Evolutionary conservation across 1,284 basidiomycete genomes (phyloP).

Genomic region (Puccinia coronata): DNA sequence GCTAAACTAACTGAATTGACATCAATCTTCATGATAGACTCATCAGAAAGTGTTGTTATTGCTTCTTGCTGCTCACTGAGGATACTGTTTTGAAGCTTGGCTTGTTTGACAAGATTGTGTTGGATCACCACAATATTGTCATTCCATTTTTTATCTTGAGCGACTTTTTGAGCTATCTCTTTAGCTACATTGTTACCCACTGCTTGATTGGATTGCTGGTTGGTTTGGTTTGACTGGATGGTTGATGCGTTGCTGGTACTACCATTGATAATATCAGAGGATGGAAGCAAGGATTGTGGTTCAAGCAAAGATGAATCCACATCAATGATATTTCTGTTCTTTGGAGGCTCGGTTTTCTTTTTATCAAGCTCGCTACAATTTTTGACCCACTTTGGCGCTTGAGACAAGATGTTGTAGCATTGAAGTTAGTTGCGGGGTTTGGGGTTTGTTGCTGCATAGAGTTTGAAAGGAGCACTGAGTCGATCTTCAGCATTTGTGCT

Average conservation of each 20-base stretch:
- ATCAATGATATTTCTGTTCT: neutral
- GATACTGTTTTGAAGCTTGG: neutral
- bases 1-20: neutral
- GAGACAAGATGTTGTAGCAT: neutral
- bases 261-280: too few species aligned
- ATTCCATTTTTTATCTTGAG: neutral
- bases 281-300: neutral
- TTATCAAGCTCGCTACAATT: neutral
- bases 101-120: neutral
- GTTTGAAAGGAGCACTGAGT: neutral
- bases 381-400: neutral
- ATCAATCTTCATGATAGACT: conserved; percentile 2
- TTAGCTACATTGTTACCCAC: neutral
- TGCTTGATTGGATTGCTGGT: neutral
- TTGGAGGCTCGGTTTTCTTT: neutral
- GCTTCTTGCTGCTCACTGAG: neutral
- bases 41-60: neutral
- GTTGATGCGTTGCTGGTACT: neutral
- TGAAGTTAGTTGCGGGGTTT: neutral
- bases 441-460: neutral
- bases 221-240: neutral
- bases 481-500: neutral
- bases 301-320: neutral
- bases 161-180: neutral
- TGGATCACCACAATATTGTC: neutral